phyloP scores from a whole-genome alignment of 225 moss, liverwort and hornwort species.

The Marchantia polymorpha region DNA sequence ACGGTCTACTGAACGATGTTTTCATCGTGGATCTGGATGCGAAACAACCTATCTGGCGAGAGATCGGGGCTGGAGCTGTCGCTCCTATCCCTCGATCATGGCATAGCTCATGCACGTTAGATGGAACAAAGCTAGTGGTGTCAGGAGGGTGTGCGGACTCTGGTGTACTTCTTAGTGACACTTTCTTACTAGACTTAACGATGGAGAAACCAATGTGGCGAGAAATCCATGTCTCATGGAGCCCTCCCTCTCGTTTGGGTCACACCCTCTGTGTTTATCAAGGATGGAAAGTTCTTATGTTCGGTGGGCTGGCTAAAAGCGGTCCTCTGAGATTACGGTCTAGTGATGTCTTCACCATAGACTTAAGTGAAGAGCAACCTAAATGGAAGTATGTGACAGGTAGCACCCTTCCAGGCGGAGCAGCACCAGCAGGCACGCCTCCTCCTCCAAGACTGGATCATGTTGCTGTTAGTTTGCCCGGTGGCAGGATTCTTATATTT shows the following conservation, averaged over 20 bases:
- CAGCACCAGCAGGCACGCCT: slow-evolving; percentile 46
- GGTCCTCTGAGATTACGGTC: slow-evolving; percentile 47
- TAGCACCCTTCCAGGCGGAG: slow-evolving; percentile 44
- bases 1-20: slow-evolving; percentile 47
- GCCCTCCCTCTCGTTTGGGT: slow-evolving; percentile 52
- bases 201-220: slow-evolving; percentile 50
- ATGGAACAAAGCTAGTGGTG: slow-evolving; percentile 49
- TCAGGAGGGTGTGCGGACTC: slow-evolving; percentile 56
- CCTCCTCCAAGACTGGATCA: slow-evolving; percentile 51
- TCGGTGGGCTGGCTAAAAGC: slow-evolving; percentile 51
- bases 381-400: slow-evolving; percentile 52
- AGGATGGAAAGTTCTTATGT: slow-evolving; percentile 51
- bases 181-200: slow-evolving; percentile 42
- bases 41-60: slow-evolving; percentile 45
- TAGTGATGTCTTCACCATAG: slow-evolving; percentile 52
- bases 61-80: slow-evolving; percentile 45
- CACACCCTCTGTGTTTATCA: slow-evolving; percentile 49
- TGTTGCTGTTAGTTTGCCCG: slow-evolving; percentile 46
- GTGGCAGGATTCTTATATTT: slow-evolving; percentile 48
- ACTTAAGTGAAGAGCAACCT: slow-evolving; percentile 51
- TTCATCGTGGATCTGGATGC: slow-evolving; percentile 45
- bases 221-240: slow-evolving; percentile 51
- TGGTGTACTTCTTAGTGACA: slow-evolving; percentile 48
- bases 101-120: slow-evolving; percentile 56
- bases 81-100: slow-evolving; percentile 48